Conservation (phyloP, 176 grass and related monocot species). For the Zoysia japonica region DNA sequence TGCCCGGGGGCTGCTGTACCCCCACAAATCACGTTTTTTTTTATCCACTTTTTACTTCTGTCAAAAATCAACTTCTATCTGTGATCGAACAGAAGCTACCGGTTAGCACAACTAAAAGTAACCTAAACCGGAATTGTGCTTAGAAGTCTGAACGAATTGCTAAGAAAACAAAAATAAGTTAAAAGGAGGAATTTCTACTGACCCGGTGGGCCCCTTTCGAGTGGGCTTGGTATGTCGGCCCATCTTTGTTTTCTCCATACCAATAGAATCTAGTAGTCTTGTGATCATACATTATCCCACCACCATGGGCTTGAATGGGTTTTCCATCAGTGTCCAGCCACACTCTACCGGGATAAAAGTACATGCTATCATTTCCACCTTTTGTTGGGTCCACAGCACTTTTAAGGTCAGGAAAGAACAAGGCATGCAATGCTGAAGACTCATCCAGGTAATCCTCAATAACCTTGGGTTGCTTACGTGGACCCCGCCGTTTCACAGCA, state of each 20-base stretch:
- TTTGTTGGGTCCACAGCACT: conserved; percentile 46
- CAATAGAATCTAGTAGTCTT: conserved; percentile 69
- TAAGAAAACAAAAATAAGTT: background rate
- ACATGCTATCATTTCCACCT: conserved; percentile 53
- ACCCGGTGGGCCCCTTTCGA: conserved; percentile 60
- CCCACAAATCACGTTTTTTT: too few species aligned
- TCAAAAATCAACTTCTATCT: background rate
- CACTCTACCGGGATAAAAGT: conserved; percentile 69
- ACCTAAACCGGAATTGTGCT: background rate
- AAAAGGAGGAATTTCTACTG: conserved; percentile 27
- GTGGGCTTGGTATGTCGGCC: conserved; percentile 64
- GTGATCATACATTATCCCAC: conserved; percentile 74
- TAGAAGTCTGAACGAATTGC: background rate
- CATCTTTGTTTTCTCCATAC: conserved; percentile 97
- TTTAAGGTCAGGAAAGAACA: conserved; percentile 66
- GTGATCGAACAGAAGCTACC: background rate
- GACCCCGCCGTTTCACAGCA: conserved; percentile 64
- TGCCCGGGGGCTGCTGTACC: too few species aligned
- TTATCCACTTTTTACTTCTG: background rate
- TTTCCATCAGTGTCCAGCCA: conserved; percentile 91
- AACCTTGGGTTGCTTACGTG: conserved; percentile 43
- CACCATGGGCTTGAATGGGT: conserved; percentile 91
- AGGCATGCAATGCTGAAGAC: conserved; percentile 70
- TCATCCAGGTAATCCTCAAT: conserved; percentile 83
- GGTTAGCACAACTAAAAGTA: background rate